Evolutionary conservation across 441 rosid species (phyloP), one percentile per base, ranked within the genome.

Genomic region (Daphne laureola): DNA sequence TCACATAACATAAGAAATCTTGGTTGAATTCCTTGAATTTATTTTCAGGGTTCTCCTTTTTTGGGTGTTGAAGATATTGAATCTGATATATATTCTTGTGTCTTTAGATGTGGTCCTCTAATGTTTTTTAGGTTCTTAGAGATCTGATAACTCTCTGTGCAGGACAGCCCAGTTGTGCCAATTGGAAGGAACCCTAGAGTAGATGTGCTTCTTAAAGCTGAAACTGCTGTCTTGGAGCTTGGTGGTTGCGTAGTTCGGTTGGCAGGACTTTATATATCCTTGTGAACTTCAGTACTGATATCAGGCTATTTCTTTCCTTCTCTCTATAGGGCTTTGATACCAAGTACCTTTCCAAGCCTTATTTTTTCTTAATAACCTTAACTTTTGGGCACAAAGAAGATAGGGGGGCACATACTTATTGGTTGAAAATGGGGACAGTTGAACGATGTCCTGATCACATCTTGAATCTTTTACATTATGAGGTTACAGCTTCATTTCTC

Each of bases 241-340:
- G 91, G 78, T 21, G 98, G 98, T 48, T 82, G 77, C 62, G 87
- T 81, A 51, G 65, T 86, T 69, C 70, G 96, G 80, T 71, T 92
- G 72, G 95, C 94, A 38, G 98, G 96, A 63, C 95, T 92, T 53
- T 88, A 91, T 68, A 91, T 91, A 91, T 91, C 98, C 98, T 91
- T 73, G 68, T 49, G 25, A 27, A 26, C 46, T 61, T 38, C 9
- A 55, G 25, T 21, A 21, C 3, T 21, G 3, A 41, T 46, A 44
- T 5, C 38, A 53, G 26, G 38, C 11, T 9, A 5, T 31, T 9
- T 31, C 38, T 31, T 9, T 31, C 38, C 11, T 9, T 9, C 38
- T 4, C 11, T 31, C 7, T 2, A 1, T 11, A 31, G 38, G 38
- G 38, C 8, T 31, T 31, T 31, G 8, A 31, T 31, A 9, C 38